phyloP scores from a whole-genome alignment of 345 rosid genomes.

The Syzygium grande region DNA sequence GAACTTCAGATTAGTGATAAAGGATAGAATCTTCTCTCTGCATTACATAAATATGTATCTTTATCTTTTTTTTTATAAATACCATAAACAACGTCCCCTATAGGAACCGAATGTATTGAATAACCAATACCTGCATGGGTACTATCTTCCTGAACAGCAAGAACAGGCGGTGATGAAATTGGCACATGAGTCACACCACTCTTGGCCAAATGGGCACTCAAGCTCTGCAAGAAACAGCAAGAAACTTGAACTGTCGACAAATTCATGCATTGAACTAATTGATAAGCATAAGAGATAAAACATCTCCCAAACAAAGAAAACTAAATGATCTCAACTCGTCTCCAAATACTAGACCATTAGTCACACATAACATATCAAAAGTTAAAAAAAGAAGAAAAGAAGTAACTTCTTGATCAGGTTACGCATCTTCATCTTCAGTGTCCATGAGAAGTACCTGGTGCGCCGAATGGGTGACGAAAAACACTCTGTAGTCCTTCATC shows the following conservation, averaged over 20 bases:
- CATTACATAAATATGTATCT: not conserved
- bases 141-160: constrained; percentile 19
- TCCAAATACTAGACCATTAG: not conserved
- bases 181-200: constrained; percentile 29
- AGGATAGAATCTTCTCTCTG: not conserved
- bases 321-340: not conserved
- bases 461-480: constrained; percentile 66
- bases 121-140: constrained; percentile 22
- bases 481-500: constrained; percentile 38
- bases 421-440: too few species aligned
- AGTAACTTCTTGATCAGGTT: not conserved
- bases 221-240: constrained; percentile 27
- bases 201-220: constrained; percentile 40
- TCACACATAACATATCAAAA: not conserved
- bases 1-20: not conserved
- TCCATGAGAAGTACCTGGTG: constrained; percentile 43
- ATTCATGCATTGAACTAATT: not conserved
- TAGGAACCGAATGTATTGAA: not conserved
- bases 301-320: not conserved
- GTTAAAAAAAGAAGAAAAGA: not conserved
- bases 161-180: constrained; percentile 65
- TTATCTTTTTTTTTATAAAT: too few species aligned
- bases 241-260: not conserved
- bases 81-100: not conserved
- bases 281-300: not conserved